phyloP scores from a whole-genome alignment of 2,329 filamentous ascomycete species.

The Neonectria sp. region DNA sequence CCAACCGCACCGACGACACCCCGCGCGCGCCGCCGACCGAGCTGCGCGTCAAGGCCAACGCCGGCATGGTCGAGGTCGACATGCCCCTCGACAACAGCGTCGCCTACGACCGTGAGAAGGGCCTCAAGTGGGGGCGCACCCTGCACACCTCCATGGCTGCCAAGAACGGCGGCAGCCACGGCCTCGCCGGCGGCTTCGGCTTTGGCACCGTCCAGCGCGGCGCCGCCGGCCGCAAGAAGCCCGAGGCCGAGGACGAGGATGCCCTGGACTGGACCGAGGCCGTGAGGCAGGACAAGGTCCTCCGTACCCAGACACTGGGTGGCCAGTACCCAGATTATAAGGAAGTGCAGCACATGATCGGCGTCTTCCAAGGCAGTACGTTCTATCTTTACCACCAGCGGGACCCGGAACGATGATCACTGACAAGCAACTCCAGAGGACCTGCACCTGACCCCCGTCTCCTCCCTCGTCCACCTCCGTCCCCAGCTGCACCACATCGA shows the following conservation, averaged over 20 bases:
- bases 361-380: conserved; percentile 87
- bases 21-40: conserved; percentile 71
- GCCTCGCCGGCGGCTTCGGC: conserved; percentile 81
- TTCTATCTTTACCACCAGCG: conserved; percentile 34
- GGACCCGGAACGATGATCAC: conserved; percentile 3
- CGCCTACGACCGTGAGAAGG: conserved; percentile 89
- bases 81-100: conserved; percentile 81
- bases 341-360: conserved; percentile 89
- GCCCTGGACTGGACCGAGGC: conserved; percentile 77
- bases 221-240: conserved; percentile 53
- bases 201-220: conserved; percentile 66
- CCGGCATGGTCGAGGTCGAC: conserved; percentile 92
- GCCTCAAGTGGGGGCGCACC: conserved; percentile 85
- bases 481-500: conserved; percentile 96
- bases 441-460: conserved; percentile 87
- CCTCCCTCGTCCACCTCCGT: conserved; percentile 88
- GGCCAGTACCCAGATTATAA: conserved; percentile 81
- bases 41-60: conserved; percentile 85
- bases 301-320: conserved; percentile 87
- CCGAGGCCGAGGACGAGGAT: conserved; percentile 62
- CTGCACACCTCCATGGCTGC: conserved; percentile 73
- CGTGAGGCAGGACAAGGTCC: conserved; percentile 77
- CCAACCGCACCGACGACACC: conserved; percentile 77
- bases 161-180: conserved; percentile 77
- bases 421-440: conserved; percentile 70